Base-by-base conservation (phyloP, 495 filamentous ascomycete species). In the Penicillium diatomitis region DNA sequence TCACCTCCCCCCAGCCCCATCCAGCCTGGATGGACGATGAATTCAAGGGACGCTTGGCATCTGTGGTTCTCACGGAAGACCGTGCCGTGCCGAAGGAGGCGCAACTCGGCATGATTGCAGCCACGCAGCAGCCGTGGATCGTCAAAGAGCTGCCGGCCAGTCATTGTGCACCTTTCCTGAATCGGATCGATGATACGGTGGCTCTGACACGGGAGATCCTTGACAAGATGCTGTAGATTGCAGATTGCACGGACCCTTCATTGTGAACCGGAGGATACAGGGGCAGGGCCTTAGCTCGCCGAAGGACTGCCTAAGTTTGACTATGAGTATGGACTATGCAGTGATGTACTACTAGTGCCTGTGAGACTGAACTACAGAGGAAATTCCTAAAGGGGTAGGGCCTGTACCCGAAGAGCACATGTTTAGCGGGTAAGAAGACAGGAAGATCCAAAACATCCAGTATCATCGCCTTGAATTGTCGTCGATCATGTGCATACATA, bases 121-220 rank as follows among this genome's bases (percentile, higher is more conserved):
- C 47, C 0, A 61, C 57, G 4, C 30, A 50, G 42, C 38, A 54
- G 44, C 1, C 43, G 31, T 65, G 57, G 55, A 56, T 59, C 38
- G 53, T 63, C 12, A 57, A 51, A 35, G 57, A 65, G 28, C 51
- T 65, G 0, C 43, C 30, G 8, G 53, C 50, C 5, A 60, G 62
- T 36, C 62, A 65, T 46, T 60, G 55, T 44, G 57, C 48, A 10
- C 62, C 57, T 1, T 64, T 61, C 32, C 3, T 64, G 12, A 47
- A 33, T 32, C 45, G 43, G 1, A 49, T 54, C 10, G 41, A 48
- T 0, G 47, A 61, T 35, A 51, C 47, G 0, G 38, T 60, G 4
- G 38, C 32, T 9, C 12, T 44, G 48, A 50, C 35, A 7, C 32
- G 31, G 8, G 41, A 50, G 20, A 39, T 50, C 6, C 3, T 50